Percentiles rank a stretch among this genome's conserved stretches.
These are phyloP conservation scores for Ambrosia trifida DNA, from an alignment of 129 eudicot genomes.

Conservation along the genomic window DNA sequence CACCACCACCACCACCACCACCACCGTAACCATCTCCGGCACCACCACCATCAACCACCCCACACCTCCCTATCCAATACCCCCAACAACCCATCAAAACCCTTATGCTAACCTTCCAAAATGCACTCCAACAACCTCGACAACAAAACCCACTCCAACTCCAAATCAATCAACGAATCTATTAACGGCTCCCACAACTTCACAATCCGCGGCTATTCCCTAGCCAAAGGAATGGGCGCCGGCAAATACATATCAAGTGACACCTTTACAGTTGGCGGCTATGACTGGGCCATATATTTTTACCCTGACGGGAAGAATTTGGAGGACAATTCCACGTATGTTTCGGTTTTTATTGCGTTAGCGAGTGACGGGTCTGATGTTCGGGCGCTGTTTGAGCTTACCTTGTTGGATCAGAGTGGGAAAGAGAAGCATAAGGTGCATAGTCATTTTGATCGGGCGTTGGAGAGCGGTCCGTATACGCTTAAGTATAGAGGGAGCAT, in stretches of 20 bases:
- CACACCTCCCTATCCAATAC: not conserved
- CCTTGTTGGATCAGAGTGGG: conserved; percentile 78
- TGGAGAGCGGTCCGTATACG: conserved; percentile 84
- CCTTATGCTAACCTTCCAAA: conserved; percentile 40
- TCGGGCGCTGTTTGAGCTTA: conserved; percentile 78
- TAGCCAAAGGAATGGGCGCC: conserved; percentile 74
- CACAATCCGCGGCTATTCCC: conserved; percentile 65
- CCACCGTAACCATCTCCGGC: conserved; percentile 15
- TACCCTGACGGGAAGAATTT: conserved; percentile 74
- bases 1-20: conserved; percentile 20
- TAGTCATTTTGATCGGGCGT: conserved; percentile 81
- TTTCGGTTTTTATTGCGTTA: conserved; percentile 64
- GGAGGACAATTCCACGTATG: conserved; percentile 61
- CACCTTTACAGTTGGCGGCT: conserved; percentile 71
- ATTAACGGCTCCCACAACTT: conserved; percentile 73
- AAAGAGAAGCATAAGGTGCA: conserved; percentile 74
- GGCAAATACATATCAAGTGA: conserved; percentile 72
- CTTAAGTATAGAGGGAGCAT: conserved; percentile 85
- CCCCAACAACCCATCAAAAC: not conserved
- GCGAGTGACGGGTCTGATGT: conserved; percentile 83
- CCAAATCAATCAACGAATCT: conserved; percentile 75
- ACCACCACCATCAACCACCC: not conserved
- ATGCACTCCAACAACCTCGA: conserved; percentile 36
- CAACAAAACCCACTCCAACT: conserved; percentile 43
- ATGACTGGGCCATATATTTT: conserved; percentile 77